Conservation (phyloP, 2,329 filamentous ascomycete genomes). For the Zalaria sp. region DNA sequence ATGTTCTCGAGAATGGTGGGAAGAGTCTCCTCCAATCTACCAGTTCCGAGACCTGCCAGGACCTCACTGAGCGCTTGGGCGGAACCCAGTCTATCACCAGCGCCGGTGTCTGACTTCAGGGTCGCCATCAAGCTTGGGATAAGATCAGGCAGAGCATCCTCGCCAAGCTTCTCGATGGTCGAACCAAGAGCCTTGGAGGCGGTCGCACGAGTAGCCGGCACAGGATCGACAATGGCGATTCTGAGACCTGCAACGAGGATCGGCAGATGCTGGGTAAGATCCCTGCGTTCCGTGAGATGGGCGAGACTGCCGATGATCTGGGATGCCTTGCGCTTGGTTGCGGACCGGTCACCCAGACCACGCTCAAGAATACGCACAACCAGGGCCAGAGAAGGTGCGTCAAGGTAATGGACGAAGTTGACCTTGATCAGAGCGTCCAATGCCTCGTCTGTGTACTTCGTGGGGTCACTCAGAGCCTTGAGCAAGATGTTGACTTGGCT, state of each 20-base stretch:
- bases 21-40: constrained; percentile 84
- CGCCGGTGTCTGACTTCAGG: constrained; percentile 91
- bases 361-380: constrained; percentile 93
- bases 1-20: constrained; percentile 96
- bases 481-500: constrained; percentile 78
- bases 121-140: constrained; percentile 97
- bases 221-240: constrained; percentile 80
- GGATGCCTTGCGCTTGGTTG: constrained; percentile 88
- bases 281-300: constrained; percentile 91
- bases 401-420: constrained; percentile 97
- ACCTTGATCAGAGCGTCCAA: constrained; percentile 92
- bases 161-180: constrained; percentile 93
- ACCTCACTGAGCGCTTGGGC: constrained; percentile 95
- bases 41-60: constrained; percentile 82
- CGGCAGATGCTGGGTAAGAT: constrained; percentile 78
- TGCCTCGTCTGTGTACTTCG: constrained; percentile 90
- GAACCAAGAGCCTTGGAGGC: constrained; percentile 92
- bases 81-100: constrained; percentile 88
- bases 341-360: constrained; percentile 77
- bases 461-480: constrained; percentile 93
- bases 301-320: constrained; percentile 97
- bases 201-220: constrained; percentile 89
- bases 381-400: constrained; percentile 85
- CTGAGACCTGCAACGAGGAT: constrained; percentile 86
- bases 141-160: constrained; percentile 90